Conservation (phyloP, 306 rosid species). For the Castanea crenata region DNA sequence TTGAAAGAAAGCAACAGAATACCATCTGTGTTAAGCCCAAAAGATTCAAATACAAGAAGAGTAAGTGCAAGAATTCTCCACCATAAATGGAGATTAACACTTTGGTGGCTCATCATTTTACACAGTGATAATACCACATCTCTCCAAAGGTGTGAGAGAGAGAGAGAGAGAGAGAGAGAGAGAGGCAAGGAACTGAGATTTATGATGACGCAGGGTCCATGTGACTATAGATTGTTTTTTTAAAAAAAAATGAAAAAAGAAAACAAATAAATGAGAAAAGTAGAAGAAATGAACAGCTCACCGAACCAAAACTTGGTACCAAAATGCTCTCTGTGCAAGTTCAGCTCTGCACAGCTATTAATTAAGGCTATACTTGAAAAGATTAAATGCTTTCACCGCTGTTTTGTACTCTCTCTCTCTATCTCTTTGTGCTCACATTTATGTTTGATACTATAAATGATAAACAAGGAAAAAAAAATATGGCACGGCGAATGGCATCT, state of each 20-base stretch:
- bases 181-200: slow-evolving; percentile 26
- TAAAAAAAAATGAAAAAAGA: too few relatives aligned
- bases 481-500: slow-evolving; percentile 44
- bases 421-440: slow-evolving; percentile 18
- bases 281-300: slow-evolving; percentile 43
- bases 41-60: slow-evolving; percentile 32
- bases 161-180: slow-evolving; percentile 3
- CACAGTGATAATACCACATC: slow-evolving; percentile 39
- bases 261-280: not conserved
- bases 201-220: slow-evolving; percentile 46
- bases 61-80: slow-evolving; percentile 16
- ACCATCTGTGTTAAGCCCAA: slow-evolving; percentile 56
- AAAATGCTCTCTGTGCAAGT: slow-evolving; percentile 28
- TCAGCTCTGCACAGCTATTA: slow-evolving; percentile 28
- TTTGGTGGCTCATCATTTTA: slow-evolving; percentile 42
- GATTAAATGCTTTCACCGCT: slow-evolving; percentile 24
- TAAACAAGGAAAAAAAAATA: slow-evolving; percentile 6
- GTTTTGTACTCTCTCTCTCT: not conserved
- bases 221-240: slow-evolving; percentile 28
- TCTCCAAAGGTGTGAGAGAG: not conserved
- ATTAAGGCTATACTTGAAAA: slow-evolving; percentile 32
- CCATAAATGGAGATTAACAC: slow-evolving; percentile 27
- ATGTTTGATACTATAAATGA: not conserved
- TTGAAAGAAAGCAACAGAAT: slow-evolving; percentile 62
- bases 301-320: slow-evolving; percentile 32